Evolutionary conservation across 768 basidiomycete genomes (phyloP).

Genomic region (Lactifluus pinguis): DNA sequence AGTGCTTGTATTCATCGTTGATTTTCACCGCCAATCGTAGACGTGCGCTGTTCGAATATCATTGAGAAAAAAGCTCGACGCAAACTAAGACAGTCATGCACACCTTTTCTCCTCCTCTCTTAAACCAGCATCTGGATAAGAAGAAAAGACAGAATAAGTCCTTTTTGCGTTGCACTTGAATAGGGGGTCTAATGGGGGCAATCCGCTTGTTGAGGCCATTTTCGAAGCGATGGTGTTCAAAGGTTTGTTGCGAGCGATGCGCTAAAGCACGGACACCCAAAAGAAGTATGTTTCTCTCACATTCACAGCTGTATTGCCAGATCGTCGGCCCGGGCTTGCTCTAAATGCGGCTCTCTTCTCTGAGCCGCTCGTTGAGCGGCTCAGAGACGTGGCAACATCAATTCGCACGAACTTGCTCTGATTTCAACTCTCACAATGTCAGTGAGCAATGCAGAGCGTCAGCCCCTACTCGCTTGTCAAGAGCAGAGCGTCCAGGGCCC

Average conservation of each 20-base stretch:
- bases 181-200: slow-evolving; percentile 61
- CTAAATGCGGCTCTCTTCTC: no score
- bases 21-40: slow-evolving; percentile 78
- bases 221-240: not conserved
- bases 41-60: slow-evolving; percentile 40
- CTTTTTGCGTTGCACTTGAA: slow-evolving; percentile 58
- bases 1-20: slow-evolving; percentile 81
- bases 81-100: slow-evolving; percentile 10
- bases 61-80: not conserved
- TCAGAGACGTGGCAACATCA: no score
- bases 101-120: slow-evolving; percentile 69
- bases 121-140: slow-evolving; percentile 49
- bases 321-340: no score
- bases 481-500: not conserved
- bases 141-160: slow-evolving; percentile 61
- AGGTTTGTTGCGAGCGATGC: not conserved
- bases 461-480: not conserved
- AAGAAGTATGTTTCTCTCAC: not conserved
- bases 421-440: not conserved
- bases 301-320: not conserved
- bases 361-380: no score
- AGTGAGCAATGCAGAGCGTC: not conserved
- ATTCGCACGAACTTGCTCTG: no score
- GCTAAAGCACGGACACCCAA: not conserved
- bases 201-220: slow-evolving; percentile 32